Evolutionary conservation across 2,329 filamentous ascomycete species (phyloP).

Genomic region (Dactylonectria estremocensis): DNA sequence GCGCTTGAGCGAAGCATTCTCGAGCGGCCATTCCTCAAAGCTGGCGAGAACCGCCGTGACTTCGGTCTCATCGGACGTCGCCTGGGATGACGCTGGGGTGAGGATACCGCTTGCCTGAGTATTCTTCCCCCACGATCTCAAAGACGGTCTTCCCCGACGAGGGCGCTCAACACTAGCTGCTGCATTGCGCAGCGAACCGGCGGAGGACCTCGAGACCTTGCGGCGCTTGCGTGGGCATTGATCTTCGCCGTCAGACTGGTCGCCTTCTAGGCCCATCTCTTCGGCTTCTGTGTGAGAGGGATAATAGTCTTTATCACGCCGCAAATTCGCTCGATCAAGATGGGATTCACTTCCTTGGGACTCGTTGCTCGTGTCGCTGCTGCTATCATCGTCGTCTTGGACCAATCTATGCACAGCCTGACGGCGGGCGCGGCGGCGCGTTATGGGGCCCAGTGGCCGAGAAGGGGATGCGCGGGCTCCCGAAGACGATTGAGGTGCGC

Average conservation of each 20-base stretch:
- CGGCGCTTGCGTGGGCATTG: conserved; percentile 2
- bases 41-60: conserved; percentile 5
- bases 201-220: conserved; percentile 2
- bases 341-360: conserved; percentile 1
- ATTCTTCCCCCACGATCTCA: conserved; percentile 1
- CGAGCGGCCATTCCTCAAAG: conserved; percentile 1
- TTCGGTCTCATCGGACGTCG: conserved; percentile 7
- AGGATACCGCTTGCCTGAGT: background rate
- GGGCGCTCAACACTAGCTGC: conserved; percentile 2
- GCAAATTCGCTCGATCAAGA: background rate
- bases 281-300: background rate
- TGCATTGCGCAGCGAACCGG: conserved; percentile 1
- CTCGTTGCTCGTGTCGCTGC: background rate
- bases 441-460: background rate
- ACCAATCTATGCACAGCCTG: background rate
- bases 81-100: conserved; percentile 5
- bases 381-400: background rate
- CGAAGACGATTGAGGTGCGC: background rate
- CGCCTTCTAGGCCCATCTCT: conserved; percentile 1
- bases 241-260: conserved; percentile 1
- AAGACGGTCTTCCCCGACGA: background rate
- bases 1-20: conserved; percentile 11
- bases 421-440: background rate
- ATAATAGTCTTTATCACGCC: background rate
- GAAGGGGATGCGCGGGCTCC: background rate